These are phyloP conservation scores for Trichoderma cornu-damae DNA, from an alignment of 2,329 filamentous ascomycete species.

Conservation along the genomic window DNA sequence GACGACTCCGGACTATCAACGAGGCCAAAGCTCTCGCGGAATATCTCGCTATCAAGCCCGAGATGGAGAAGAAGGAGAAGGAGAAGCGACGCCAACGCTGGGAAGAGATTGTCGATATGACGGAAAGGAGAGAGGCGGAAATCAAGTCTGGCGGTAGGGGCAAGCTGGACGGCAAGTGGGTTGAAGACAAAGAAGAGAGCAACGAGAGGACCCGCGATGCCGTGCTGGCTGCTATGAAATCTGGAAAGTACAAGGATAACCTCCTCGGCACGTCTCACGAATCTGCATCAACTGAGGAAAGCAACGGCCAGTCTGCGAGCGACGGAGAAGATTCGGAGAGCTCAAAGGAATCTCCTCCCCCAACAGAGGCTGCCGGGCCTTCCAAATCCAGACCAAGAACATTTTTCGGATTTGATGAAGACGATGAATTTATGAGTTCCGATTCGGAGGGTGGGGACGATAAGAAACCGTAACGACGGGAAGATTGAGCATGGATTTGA, in stretches of 20 bases:
- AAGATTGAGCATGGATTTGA: not conserved
- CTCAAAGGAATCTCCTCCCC: slow-evolving; percentile 47
- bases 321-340: slow-evolving; percentile 38
- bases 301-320: slow-evolving; percentile 27
- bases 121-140: slow-evolving; percentile 79
- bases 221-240: slow-evolving; percentile 64
- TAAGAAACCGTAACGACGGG: slow-evolving; percentile 1
- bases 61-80: slow-evolving; percentile 93
- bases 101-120: slow-evolving; percentile 80
- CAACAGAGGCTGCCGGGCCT: slow-evolving; percentile 37
- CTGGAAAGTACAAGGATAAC: slow-evolving; percentile 58
- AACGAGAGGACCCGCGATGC: slow-evolving; percentile 76
- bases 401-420: slow-evolving; percentile 75
- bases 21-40: slow-evolving; percentile 94
- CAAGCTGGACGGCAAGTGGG: slow-evolving; percentile 82
- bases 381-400: slow-evolving; percentile 40
- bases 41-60: slow-evolving; percentile 90
- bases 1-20: slow-evolving; percentile 82
- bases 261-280: slow-evolving; percentile 47
- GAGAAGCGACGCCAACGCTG: slow-evolving; percentile 78
- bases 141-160: slow-evolving; percentile 67
- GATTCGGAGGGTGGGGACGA: slow-evolving; percentile 39
- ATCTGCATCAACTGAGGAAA: slow-evolving; percentile 39
- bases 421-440: slow-evolving; percentile 68
- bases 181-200: slow-evolving; percentile 89